Base-by-base conservation (phyloP, 805 yeast genomes). In the Ogataea sp. region DNA sequence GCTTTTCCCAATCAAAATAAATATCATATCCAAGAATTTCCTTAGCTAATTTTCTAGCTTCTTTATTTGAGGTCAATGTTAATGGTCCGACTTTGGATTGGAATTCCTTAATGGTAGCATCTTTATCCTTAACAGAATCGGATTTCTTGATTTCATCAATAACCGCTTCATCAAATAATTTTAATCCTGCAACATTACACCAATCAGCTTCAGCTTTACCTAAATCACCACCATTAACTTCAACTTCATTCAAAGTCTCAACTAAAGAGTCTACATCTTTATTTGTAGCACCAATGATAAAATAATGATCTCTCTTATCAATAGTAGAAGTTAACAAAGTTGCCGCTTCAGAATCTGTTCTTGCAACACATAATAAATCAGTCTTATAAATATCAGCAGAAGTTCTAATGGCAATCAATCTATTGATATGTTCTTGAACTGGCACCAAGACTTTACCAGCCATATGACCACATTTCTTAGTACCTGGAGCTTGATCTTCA, bases 391-490 rank as follows among this genome's bases (percentile, higher is more conserved):
- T 83, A 66, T 90, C 97, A 36, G 97, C 96, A 55, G 94, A 79
- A 46, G 95, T 87, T 65, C 97, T 82, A 55, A 90, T 85, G 37
- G 97, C 94, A 48, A 87, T 81, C 61, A 90, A 73, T 63, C 97
- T 79, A 70, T 86, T 88, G 65, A 90, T 85, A 67, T 90, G 97
- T 70, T 90, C 97, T 67, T 88, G 96, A 43, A 88, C 93, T 47
- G 97, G 97, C 46, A 90, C 96, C 51, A 90, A 78, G 39, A 93
- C 97, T 66, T 93, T 87, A 54, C 97, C 97, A 50, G 95, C 97
- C 97, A 90, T 90, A 67, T 90, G 97, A 45, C 97, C 97, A 70
- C 97, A 90, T 70, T 90, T 90, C 67, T 90, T 90, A 54, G 97
- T 90, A 55, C 97, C 96, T 40, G 97, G 96, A 40, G 97, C 96